Evolutionary conservation across 1,284 basidiomycete genomes (phyloP).

Genomic region (Trichosporon coremiiforme): DNA sequence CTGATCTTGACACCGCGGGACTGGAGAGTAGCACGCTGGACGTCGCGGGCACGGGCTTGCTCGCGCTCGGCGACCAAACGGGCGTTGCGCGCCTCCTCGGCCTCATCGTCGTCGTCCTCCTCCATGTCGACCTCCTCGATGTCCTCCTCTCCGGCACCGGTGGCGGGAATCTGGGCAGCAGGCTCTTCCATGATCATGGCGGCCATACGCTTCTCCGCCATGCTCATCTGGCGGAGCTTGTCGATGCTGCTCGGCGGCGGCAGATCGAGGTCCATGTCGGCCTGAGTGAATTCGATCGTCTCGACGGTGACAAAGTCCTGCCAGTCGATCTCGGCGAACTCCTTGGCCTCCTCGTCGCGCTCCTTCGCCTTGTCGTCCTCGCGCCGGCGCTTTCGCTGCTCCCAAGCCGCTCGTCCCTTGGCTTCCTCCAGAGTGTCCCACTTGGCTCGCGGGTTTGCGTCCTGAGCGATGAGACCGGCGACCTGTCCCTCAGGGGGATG

Average conservation of each 20-base stretch:
- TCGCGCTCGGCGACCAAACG: constrained; percentile 75
- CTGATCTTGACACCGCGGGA: constrained; percentile 91
- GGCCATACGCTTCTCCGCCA: constrained; percentile 97
- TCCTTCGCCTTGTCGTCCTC: constrained; percentile 85
- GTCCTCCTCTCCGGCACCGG: constrained; percentile 65
- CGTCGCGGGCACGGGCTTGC: constrained; percentile 68
- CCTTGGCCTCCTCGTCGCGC: constrained; percentile 67
- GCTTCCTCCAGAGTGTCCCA: constrained; percentile 80
- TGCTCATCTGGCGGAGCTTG: constrained; percentile 93
- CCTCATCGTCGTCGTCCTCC: constrained; percentile 56
- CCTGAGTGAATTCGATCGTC: constrained; percentile 95
- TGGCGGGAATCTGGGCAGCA: constrained; percentile 72
- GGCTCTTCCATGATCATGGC: constrained; percentile 97
- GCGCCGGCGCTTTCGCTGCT: constrained; percentile 76
- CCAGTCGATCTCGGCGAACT: constrained; percentile 98
- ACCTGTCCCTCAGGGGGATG: constrained; percentile 76
- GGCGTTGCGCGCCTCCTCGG: constrained; percentile 66
- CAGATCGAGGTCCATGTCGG: constrained; percentile 85
- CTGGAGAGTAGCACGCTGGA: constrained; percentile 75
- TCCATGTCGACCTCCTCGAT: constrained; percentile 66
- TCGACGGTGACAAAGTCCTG: constrained; percentile 98
- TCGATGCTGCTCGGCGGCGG: constrained; percentile 93
- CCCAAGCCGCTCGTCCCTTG: constrained; percentile 82
- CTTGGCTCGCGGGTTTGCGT: constrained; percentile 63
- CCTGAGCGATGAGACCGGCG: constrained; percentile 66